A percentile compares a stretch with the other conserved stretches of the same genome.
These are phyloP conservation scores for Triticum dicoccoides DNA, from an alignment of 176 grass and related monocot species.

Conservation along the genomic window DNA sequence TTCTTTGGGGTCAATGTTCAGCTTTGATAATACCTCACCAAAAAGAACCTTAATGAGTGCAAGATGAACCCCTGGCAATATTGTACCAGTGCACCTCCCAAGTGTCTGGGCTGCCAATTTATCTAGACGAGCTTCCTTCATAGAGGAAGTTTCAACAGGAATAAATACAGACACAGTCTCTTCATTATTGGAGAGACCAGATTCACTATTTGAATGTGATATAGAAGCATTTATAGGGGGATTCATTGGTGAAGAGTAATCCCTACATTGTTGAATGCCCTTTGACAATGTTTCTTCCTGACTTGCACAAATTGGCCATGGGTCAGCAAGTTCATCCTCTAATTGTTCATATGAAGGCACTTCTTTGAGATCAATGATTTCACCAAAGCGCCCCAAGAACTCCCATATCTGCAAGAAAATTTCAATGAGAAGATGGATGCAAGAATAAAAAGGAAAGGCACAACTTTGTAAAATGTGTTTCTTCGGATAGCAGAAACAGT, in stretches of 20 bases:
- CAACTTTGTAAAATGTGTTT: constrained; percentile 29
- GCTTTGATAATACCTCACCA: constrained; percentile 65
- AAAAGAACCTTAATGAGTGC: constrained; percentile 83
- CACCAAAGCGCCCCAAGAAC: constrained; percentile 73
- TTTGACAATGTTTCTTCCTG: constrained; percentile 38
- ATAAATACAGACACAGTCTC: constrained; percentile 50
- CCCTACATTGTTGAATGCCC: constrained; percentile 35
- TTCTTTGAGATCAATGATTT: constrained; percentile 72
- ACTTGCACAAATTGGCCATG: constrained; percentile 68
- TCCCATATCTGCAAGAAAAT: constrained; percentile 74
- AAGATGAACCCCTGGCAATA: constrained; percentile 65
- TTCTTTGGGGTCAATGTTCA: constrained; percentile 71
- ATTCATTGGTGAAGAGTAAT: constrained; percentile 45
- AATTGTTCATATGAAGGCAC: constrained; percentile 81
- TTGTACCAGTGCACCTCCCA: constrained; percentile 70
- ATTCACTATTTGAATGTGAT: constrained; percentile 53
- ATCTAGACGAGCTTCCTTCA: constrained; percentile 60
- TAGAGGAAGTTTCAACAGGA: constrained; percentile 69
- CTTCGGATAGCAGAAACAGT: constrained; percentile 14
- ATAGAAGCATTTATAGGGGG: constrained; percentile 41
- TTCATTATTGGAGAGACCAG: constrained; percentile 45
- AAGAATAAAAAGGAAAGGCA: constrained; percentile 34
- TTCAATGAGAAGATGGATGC: constrained; percentile 18
- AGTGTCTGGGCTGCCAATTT: constrained; percentile 63
- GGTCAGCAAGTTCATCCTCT: constrained; percentile 93